Evolutionary conservation across 2,329 filamentous ascomycete species (phyloP).

Genomic region (Alternaria arborescens): DNA sequence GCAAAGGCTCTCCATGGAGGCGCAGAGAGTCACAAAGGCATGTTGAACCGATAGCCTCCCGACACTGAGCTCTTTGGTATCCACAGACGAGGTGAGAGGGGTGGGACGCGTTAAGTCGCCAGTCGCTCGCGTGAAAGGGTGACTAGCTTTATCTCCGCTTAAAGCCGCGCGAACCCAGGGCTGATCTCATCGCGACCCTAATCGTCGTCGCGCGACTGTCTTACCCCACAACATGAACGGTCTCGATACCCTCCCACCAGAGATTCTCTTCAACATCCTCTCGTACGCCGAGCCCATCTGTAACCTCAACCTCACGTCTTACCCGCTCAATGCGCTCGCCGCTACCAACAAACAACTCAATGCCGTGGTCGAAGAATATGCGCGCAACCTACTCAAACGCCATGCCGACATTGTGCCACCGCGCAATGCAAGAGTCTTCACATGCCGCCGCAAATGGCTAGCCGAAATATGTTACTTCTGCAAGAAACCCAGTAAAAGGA

Average conservation of each 20-base stretch:
- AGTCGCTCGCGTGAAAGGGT: not conserved
- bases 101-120: accelerated
- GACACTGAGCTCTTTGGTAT: too few relatives aligned
- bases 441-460: slow-evolving; percentile 38
- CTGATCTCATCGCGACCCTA: not conserved
- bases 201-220: not conserved
- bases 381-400: slow-evolving; percentile 36
- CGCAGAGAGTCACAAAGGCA: too few relatives aligned
- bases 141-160: not conserved
- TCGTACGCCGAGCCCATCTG: slow-evolving; percentile 26
- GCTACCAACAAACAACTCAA: slow-evolving; percentile 35
- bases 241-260: slow-evolving; percentile 36
- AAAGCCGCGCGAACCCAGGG: not conserved
- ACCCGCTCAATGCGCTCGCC: slow-evolving; percentile 37
- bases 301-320: slow-evolving; percentile 4
- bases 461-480: slow-evolving; percentile 39
- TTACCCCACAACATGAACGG: slow-evolving; percentile 15
- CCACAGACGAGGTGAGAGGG: not conserved
- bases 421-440: slow-evolving; percentile 22
- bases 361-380: slow-evolving; percentile 40
- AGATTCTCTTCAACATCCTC: slow-evolving; percentile 42
- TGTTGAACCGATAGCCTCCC: too few relatives aligned
- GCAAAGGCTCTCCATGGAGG: too few relatives aligned
- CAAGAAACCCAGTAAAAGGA: slow-evolving; percentile 32
- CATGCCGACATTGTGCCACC: slow-evolving; percentile 29